A percentile compares a stretch with the other conserved stretches of the same genome.
Conservation (phyloP, 495 filamentous ascomycete genomes). For the Aspergillus carlsbadensis region DNA sequence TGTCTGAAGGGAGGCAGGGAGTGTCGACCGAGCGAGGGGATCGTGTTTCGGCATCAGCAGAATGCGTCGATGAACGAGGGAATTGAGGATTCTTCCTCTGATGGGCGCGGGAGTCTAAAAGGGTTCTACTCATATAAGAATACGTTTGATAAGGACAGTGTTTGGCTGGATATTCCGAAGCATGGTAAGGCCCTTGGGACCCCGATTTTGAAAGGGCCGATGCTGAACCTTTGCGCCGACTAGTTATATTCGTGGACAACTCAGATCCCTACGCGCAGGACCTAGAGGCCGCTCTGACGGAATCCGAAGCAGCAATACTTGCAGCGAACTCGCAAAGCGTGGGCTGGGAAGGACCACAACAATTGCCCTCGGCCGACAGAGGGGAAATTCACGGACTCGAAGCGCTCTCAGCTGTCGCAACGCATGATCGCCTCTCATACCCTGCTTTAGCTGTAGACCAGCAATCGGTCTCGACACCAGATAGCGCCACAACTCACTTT, state of each 20-base stretch:
- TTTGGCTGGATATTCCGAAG: constrained; percentile 65
- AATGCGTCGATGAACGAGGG: constrained; percentile 68
- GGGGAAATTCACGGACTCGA: constrained; percentile 51
- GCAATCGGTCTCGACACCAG: constrained; percentile 17
- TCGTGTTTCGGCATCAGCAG: constrained; percentile 69
- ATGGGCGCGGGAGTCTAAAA: constrained; percentile 48
- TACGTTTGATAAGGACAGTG: constrained; percentile 59
- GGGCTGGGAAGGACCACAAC: constrained; percentile 24
- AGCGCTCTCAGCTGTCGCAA: constrained; percentile 56
- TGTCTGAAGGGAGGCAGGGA: constrained; percentile 60
- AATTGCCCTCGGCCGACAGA: constrained; percentile 24
- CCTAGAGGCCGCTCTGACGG: constrained; percentile 37
- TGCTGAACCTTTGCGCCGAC: constrained; percentile 5
- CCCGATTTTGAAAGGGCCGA: constrained; percentile 5
- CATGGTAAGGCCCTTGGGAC: constrained; percentile 33
- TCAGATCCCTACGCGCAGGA: constrained; percentile 62
- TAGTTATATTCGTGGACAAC: constrained; percentile 65
- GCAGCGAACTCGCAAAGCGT: constrained; percentile 34
- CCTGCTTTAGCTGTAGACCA: constrained; percentile 27
- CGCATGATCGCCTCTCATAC: constrained; percentile 47
- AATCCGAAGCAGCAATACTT: constrained; percentile 32
- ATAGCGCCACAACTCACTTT: constrained; percentile 17
- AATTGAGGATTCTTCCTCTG: constrained; percentile 32
- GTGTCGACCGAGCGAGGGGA: constrained; percentile 61
- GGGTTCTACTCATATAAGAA: constrained; percentile 72